phyloP scores from a whole-genome alignment of 2,329 filamentous ascomycete genomes.

The Orbilia oligospora region DNA sequence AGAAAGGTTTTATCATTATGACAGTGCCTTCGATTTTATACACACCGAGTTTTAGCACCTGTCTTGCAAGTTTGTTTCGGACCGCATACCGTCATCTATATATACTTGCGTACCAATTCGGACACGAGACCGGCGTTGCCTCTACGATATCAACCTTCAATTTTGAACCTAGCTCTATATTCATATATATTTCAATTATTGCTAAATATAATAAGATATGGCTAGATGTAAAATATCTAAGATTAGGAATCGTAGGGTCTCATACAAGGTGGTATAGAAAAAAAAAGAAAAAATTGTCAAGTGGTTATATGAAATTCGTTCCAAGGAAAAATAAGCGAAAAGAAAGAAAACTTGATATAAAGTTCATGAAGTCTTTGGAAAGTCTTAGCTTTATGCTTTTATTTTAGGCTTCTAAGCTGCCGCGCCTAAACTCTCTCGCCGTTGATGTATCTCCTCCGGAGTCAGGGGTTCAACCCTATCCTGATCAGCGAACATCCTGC shows the following conservation, averaged over 20 bases:
- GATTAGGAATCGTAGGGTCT: neutral
- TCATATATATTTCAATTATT: no score
- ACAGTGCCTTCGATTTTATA: no score
- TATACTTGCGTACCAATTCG: no score
- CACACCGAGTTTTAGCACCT: no score
- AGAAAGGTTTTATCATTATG: no score
- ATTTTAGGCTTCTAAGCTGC: constrained; percentile 22
- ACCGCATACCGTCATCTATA: no score
- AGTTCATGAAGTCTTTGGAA: constrained; percentile 2
- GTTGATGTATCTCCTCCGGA: constrained; percentile 35
- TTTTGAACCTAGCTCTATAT: no score
- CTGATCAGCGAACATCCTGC: constrained; percentile 40
- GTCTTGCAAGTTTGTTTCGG: no score
- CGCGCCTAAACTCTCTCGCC: constrained; percentile 43
- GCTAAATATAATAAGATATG: no score
- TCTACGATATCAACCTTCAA: no score
- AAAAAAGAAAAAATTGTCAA: neutral
- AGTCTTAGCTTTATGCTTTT: neutral
- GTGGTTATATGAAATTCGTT: neutral
- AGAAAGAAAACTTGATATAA: neutral
- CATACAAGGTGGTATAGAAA: constrained; percentile 1
- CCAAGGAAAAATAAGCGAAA: neutral
- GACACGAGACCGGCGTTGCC: no score
- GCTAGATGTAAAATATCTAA: no score
- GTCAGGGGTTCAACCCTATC: constrained; percentile 50